Conservation (phyloP, 2,329 filamentous ascomycete species). For the Fusarium newnesense region DNA sequence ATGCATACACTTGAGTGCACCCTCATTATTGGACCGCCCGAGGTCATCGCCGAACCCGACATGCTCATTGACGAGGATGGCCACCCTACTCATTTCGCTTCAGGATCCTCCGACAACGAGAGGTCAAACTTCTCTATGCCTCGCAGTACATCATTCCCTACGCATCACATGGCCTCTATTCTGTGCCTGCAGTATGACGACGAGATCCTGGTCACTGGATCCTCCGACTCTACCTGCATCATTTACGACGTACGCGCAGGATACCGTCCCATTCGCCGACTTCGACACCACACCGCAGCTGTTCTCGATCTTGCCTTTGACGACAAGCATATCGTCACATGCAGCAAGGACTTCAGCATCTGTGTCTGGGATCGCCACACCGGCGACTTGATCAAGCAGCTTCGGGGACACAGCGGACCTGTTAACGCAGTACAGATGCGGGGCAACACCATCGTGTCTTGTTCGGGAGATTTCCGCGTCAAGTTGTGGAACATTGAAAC, state of each 20-base stretch:
- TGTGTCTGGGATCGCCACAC: constrained; percentile 93
- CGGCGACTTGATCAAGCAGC: constrained; percentile 77
- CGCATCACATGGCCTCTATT: constrained; percentile 90
- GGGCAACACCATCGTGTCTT: constrained; percentile 91
- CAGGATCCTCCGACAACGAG: constrained; percentile 61
- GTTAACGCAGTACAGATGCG: constrained; percentile 97
- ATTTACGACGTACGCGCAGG: constrained; percentile 85
- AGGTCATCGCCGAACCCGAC: constrained; percentile 65
- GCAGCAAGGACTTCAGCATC: constrained; percentile 94
- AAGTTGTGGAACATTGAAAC: constrained; percentile 96
- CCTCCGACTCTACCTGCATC: constrained; percentile 91
- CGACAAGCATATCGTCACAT: constrained; percentile 91
- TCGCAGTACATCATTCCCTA: constrained; percentile 64
- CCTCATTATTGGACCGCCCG: constrained; percentile 84
- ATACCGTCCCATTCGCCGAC: constrained; percentile 82
- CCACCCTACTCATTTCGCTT: constrained; percentile 64
- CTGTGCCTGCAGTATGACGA: constrained; percentile 96
- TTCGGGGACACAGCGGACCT: constrained; percentile 87
- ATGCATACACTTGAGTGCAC: constrained; percentile 87
- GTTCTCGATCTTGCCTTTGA: constrained; percentile 96
- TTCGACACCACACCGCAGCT: constrained; percentile 83
- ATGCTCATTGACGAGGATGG: constrained; percentile 64
- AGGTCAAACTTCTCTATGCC: constrained; percentile 61
- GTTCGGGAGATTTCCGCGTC: constrained; percentile 91
- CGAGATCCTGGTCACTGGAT: constrained; percentile 92